A percentile compares a stretch with the other conserved stretches of the same genome.
Conservation (phyloP, 2,329 filamentous ascomycete species). For the Gnomoniopsis smithogilvyi region DNA sequence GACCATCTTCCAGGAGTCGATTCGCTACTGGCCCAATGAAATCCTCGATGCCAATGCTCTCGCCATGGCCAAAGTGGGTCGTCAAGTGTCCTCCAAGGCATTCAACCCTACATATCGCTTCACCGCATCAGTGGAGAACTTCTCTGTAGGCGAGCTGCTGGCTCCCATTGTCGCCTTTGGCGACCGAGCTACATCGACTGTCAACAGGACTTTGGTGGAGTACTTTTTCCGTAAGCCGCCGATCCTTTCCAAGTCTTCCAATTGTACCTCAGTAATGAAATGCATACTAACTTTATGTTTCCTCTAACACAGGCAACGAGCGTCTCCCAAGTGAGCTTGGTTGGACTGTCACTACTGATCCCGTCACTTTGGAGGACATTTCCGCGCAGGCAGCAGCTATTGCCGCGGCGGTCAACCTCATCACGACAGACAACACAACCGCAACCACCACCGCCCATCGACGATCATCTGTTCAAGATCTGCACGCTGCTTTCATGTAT, state of each 20-base stretch:
- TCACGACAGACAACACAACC: background rate
- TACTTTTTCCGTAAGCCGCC: constrained; percentile 42
- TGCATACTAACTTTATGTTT: background rate
- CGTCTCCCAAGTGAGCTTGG: constrained; percentile 21
- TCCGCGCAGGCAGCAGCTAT: background rate
- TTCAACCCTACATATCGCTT: constrained; percentile 48
- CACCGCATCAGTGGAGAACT: constrained; percentile 36
- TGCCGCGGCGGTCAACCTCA: background rate
- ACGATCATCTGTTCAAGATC: background rate
- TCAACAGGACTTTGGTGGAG: constrained; percentile 36
- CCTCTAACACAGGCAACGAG: constrained; percentile 21
- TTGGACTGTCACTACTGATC: constrained; percentile 15
- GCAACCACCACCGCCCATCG: background rate
- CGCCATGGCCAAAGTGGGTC: constrained; percentile 42
- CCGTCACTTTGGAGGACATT: background rate
- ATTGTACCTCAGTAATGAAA: background rate
- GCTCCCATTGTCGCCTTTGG: constrained; percentile 50
- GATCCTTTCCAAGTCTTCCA: background rate
- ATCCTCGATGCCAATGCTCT: constrained; percentile 37
- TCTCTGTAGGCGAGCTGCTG: constrained; percentile 47
- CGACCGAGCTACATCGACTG: constrained; percentile 35
- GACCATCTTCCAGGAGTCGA: constrained; percentile 44
- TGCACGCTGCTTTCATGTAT: background rate
- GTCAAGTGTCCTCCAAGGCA: constrained; percentile 40
- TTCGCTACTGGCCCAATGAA: constrained; percentile 41